Evolutionary conservation across 495 filamentous ascomycete species (phyloP).

Genomic region (Trichoderma asperelloides): DNA sequence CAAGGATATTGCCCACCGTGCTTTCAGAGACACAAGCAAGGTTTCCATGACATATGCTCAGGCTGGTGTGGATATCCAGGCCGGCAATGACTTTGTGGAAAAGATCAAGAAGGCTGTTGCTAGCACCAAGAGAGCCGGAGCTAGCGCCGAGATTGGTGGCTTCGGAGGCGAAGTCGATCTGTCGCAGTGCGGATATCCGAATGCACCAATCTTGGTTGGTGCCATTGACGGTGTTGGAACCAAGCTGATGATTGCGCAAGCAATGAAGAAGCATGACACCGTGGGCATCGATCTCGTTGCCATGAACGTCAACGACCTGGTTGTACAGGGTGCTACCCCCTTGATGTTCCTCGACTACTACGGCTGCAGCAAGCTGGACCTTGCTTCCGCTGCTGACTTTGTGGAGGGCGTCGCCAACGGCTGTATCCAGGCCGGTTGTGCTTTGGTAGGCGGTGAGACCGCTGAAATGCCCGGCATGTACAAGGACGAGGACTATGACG

Average conservation of each 20-base stretch:
- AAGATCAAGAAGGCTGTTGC: constrained; percentile 77
- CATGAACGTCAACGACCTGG: constrained; percentile 97
- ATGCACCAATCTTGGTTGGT: constrained; percentile 70
- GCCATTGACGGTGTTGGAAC: constrained; percentile 96
- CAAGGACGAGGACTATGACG: constrained; percentile 73
- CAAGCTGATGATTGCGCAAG: constrained; percentile 89
- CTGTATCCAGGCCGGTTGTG: constrained; percentile 72
- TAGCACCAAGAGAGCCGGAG: constrained; percentile 72
- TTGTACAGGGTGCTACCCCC: constrained; percentile 89
- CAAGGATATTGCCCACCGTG: constrained; percentile 81
- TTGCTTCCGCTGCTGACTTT: constrained; percentile 66
- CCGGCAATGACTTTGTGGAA: constrained; percentile 82
- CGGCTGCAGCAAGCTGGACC: constrained; percentile 76
- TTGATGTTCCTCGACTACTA: constrained; percentile 96
- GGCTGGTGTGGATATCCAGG: constrained; percentile 85
- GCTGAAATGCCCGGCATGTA: constrained; percentile 97
- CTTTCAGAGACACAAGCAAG: constrained; percentile 37
- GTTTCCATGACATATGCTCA: constrained; percentile 80
- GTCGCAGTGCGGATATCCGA: constrained; percentile 60
- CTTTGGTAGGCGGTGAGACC: constrained; percentile 91
- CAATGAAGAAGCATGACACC: constrained; percentile 78
- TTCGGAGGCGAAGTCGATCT: constrained; percentile 90
- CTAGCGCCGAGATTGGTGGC: constrained; percentile 85
- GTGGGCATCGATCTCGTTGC: constrained; percentile 94
- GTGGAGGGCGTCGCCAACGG: constrained; percentile 81